Evolutionary conservation across 495 filamentous ascomycete species (phyloP).

Genomic region (Achaetomiella virescens): DNA sequence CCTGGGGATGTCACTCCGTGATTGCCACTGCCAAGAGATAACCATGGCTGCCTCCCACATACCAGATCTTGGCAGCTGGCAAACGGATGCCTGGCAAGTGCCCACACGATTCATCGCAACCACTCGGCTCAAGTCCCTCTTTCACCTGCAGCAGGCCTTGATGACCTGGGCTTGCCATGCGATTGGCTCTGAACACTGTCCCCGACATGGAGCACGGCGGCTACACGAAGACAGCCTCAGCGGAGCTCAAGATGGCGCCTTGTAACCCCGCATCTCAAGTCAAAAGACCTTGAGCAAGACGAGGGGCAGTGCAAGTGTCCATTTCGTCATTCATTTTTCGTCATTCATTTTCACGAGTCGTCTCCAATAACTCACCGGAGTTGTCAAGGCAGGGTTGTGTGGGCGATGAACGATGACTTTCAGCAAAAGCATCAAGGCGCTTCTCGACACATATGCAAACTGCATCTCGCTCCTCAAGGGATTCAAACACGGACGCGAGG

Average conservation of each 20-base stretch:
- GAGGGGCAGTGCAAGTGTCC: too few relatives aligned
- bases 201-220: neutral
- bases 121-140: too few relatives aligned
- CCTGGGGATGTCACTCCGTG: neutral
- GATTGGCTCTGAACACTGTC: neutral
- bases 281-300: neutral
- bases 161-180: neutral
- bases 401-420: conserved; percentile 21
- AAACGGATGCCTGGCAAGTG: too few relatives aligned
- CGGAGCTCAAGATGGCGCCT: neutral
- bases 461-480: conserved; percentile 31
- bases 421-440: conserved; percentile 22
- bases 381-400: neutral
- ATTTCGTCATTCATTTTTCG: too few relatives aligned
- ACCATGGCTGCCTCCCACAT: too few relatives aligned
- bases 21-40: neutral
- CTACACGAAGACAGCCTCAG: neutral
- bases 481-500: conserved; percentile 12
- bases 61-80: too few relatives aligned
- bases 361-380: too few relatives aligned
- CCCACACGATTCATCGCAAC: too few relatives aligned
- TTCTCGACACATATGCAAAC: conserved; percentile 33
- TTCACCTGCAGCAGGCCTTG: neutral
- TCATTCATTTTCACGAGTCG: too few relatives aligned
- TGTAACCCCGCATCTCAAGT: conserved; percentile 5